Evolutionary conservation across 2,329 filamentous ascomycete species (phyloP).

Genomic region (Neopestalotiopsis sp.): DNA sequence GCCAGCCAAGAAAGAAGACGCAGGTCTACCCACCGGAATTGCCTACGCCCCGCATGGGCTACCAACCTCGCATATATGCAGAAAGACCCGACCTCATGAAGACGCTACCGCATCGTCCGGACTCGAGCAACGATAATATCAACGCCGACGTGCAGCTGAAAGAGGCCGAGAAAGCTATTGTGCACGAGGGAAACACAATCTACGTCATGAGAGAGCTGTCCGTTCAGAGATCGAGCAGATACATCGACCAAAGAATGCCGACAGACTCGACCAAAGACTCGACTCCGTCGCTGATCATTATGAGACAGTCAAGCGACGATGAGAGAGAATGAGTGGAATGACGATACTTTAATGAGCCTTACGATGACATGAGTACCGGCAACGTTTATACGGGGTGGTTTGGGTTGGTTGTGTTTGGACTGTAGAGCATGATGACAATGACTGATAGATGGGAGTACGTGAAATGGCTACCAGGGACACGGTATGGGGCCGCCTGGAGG

Average conservation of each 20-base stretch:
- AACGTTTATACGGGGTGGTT: neutral
- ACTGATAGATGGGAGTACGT: neutral
- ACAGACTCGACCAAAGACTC: conserved; percentile 12
- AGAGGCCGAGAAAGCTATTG: neutral
- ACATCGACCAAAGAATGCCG: neutral
- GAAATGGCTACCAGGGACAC: neutral
- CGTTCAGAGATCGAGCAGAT: neutral
- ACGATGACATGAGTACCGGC: neutral
- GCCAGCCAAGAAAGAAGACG: neutral
- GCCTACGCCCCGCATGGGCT: neutral
- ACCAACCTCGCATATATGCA: conserved; percentile 1
- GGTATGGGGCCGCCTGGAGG: neutral
- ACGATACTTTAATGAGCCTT: neutral
- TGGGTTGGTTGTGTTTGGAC: neutral
- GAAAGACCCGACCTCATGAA: conserved; percentile 15
- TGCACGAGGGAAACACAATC: neutral
- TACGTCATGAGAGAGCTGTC: conserved; percentile 6
- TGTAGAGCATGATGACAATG: too few species aligned
- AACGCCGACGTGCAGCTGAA: neutral
- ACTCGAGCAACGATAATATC: neutral
- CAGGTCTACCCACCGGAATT: neutral
- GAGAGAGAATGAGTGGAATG: neutral
- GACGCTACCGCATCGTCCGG: conserved; percentile 13
- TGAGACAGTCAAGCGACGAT: neutral
- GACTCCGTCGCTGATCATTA: conserved; percentile 6